Evolutionary conservation across 2,329 filamentous ascomycete species (phyloP).

Genomic region (Alternaria sp.): DNA sequence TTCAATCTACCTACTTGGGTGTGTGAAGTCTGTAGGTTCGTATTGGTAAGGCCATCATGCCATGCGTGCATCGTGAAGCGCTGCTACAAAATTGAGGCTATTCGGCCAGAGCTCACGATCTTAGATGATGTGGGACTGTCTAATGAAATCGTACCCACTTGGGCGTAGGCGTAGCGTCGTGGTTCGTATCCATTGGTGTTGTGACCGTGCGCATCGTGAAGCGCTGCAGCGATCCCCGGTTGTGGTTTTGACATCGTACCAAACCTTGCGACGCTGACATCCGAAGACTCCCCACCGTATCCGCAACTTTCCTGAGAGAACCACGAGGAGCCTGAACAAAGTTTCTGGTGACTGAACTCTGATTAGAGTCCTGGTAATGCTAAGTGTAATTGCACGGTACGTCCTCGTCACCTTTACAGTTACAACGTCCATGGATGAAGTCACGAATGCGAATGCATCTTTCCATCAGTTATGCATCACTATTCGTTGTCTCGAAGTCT

Average conservation of each 20-base stretch:
- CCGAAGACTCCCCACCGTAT: background rate
- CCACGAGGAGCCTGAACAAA: background rate
- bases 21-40: too few relatives aligned
- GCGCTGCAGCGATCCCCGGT: background rate
- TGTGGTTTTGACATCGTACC: background rate
- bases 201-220: background rate
- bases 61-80: too few relatives aligned
- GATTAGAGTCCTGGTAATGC: background rate
- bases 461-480: background rate
- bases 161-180: background rate
- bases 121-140: background rate
- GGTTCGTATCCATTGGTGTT: background rate
- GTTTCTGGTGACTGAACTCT: background rate
- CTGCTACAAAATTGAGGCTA: background rate
- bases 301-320: background rate
- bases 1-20: too few relatives aligned
- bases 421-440: background rate
- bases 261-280: background rate
- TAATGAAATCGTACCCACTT: background rate
- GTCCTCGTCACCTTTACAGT: background rate
- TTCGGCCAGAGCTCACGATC: slow-evolving; percentile 3
- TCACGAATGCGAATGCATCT: background rate
- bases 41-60: too few relatives aligned
- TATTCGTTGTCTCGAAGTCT: background rate
- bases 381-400: background rate